Evolutionary conservation across 805 yeast species (phyloP).

Genomic region (Myxozyma udenii): DNA sequence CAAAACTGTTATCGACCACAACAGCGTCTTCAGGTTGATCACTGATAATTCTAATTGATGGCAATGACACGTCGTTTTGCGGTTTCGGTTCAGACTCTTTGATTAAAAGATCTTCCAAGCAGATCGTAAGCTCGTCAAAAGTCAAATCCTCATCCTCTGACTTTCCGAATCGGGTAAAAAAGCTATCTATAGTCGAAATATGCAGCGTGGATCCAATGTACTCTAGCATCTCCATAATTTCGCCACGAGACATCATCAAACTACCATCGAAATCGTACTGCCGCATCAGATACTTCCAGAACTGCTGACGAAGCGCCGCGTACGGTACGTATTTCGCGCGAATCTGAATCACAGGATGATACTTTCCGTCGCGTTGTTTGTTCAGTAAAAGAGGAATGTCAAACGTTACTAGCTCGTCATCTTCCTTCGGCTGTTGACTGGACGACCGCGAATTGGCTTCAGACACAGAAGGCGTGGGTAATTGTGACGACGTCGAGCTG

Average conservation of each 20-base stretch:
- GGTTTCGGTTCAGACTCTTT: slow-evolving; percentile 14
- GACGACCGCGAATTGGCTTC: background rate
- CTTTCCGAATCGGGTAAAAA: slow-evolving; percentile 33
- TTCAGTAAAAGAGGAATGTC: slow-evolving; percentile 42
- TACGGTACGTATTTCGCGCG: slow-evolving; percentile 68
- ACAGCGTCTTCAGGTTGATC: background rate
- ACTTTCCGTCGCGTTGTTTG: slow-evolving; percentile 37
- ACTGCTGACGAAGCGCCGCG: slow-evolving; percentile 55
- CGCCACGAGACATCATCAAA: slow-evolving; percentile 52
- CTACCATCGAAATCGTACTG: slow-evolving; percentile 46
- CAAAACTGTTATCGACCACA: background rate
- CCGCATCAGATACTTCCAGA: slow-evolving; percentile 65
- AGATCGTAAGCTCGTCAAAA: slow-evolving; percentile 53
- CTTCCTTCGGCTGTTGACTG: slow-evolving; percentile 7
- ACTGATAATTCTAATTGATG: slow-evolving; percentile 1
- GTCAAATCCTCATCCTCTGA: slow-evolving; percentile 45
- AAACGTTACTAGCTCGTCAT: slow-evolving; percentile 22
- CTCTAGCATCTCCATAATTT: slow-evolving; percentile 62
- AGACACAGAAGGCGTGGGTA: background rate
- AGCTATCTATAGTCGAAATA: slow-evolving; percentile 34
- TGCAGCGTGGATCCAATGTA: slow-evolving; percentile 54
- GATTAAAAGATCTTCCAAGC: slow-evolving; percentile 46
- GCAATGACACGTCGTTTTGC: background rate
- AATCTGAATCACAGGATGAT: slow-evolving; percentile 55
- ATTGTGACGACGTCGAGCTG: background rate